Evolutionary conservation across 805 yeast genomes (phyloP).

Genomic region (Zygosaccharomyces siamensis): DNA sequence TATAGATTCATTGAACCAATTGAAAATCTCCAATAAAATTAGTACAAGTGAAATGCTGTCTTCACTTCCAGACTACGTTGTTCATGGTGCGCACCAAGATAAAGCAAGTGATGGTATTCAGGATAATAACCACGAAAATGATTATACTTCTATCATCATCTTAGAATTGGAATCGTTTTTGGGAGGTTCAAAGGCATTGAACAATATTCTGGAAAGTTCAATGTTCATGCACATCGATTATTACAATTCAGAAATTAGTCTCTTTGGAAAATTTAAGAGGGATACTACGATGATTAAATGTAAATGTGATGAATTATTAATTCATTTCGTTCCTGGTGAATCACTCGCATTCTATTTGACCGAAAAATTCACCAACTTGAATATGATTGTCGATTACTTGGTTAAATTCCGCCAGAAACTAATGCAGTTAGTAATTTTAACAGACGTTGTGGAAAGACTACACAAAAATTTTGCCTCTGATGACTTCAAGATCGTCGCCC

Average conservation of each 20-base stretch:
- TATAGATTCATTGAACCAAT: slow-evolving; percentile 34
- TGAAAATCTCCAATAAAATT: slow-evolving; percentile 29
- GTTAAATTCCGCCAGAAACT: slow-evolving; percentile 31
- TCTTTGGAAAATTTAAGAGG: slow-evolving; percentile 32
- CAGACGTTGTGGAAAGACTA: slow-evolving; percentile 34
- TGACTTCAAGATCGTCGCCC: slow-evolving; percentile 29
- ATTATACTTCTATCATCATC: slow-evolving; percentile 25
- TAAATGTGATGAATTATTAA: slow-evolving; percentile 28
- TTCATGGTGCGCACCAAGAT: slow-evolving; percentile 3
- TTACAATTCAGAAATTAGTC: slow-evolving; percentile 25
- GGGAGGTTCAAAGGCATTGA: slow-evolving; percentile 28
- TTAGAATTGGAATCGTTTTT: slow-evolving; percentile 32
- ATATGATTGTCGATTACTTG: slow-evolving; percentile 26
- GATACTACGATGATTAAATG: slow-evolving; percentile 31
- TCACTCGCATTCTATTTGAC: slow-evolving; percentile 28
- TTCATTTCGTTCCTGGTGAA: slow-evolving; percentile 27
- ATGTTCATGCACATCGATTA: slow-evolving; percentile 34
- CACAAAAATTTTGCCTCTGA: slow-evolving; percentile 33
- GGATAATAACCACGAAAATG: slow-evolving; percentile 1
- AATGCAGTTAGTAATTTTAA: slow-evolving; percentile 32
- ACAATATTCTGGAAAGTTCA: slow-evolving; percentile 28
- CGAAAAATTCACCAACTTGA: slow-evolving; percentile 26
- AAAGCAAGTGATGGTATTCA: neutral
- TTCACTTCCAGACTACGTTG: slow-evolving; percentile 25
- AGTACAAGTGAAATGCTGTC: slow-evolving; percentile 18